Percentiles rank a stretch among this genome's conserved stretches.
Evolutionary conservation across 768 basidiomycete species (phyloP).

Genomic region (Rhizopogon vinicolor): DNA sequence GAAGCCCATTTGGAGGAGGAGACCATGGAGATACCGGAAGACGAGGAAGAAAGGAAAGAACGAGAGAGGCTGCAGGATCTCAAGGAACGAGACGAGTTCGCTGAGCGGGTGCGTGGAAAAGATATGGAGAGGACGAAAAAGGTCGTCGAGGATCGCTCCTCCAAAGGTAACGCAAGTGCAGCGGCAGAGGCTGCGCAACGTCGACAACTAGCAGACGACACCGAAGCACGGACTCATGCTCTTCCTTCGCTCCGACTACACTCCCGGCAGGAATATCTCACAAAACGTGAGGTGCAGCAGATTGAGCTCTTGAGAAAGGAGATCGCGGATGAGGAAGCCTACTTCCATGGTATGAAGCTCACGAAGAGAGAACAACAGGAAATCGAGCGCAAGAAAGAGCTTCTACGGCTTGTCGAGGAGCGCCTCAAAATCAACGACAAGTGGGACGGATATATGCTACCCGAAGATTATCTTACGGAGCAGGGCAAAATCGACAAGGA

Average conservation of each 20-base stretch:
- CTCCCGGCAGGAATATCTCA: constrained; percentile 93
- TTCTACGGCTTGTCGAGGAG: constrained; percentile 89
- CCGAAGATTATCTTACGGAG: constrained; percentile 97
- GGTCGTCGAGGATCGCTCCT: constrained; percentile 87
- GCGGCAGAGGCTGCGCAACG: constrained; percentile 82
- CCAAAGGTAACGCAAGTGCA: constrained; percentile 50
- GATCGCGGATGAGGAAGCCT: constrained; percentile 89
- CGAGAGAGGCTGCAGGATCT: constrained; percentile 74
- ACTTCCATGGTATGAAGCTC: constrained; percentile 89
- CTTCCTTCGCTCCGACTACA: constrained; percentile 77
- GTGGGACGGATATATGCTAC: constrained; percentile 92
- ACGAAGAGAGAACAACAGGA: constrained; percentile 79
- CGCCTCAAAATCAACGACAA: constrained; percentile 93
- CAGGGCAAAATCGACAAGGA: constrained; percentile 98
- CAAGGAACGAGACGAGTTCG: constrained; percentile 88
- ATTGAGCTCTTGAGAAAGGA: constrained; percentile 90
- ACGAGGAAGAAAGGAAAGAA: constrained; percentile 66
- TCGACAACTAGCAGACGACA: constrained; percentile 77
- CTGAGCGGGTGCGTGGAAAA: constrained; percentile 77
- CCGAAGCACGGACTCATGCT: constrained; percentile 47
- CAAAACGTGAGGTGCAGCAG: constrained; percentile 94
- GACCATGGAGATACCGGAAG: constrained; percentile 46
- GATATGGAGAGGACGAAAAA: constrained; percentile 88
- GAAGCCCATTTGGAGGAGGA: constrained; percentile 29
- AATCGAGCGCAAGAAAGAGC: constrained; percentile 88